Evolutionary conservation across 129 eudicot species (phyloP).

Genomic region (Mikania micrantha): DNA sequence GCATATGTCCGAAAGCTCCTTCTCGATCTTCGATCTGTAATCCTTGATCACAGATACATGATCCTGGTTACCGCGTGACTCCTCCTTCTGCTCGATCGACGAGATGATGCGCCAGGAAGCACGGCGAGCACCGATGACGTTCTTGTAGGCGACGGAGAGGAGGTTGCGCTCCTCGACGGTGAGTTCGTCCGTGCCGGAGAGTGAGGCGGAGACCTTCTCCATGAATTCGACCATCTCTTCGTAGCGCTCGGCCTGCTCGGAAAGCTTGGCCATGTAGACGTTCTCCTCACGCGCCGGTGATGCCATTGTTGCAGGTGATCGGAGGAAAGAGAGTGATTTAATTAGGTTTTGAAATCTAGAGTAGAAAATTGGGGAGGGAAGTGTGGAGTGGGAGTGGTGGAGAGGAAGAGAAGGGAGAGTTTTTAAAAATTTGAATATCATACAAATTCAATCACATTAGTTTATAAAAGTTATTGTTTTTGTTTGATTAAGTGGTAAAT

Average conservation of each 20-base stretch:
- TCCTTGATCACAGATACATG: slow-evolving; percentile 22
- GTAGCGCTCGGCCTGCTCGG: not conserved
- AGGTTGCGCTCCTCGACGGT: not conserved
- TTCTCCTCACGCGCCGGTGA: not conserved
- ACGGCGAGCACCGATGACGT: not conserved
- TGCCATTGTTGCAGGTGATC: not conserved
- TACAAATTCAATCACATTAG: too few species aligned
- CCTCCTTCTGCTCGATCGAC: not conserved
- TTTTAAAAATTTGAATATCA: too few species aligned
- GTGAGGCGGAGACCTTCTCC: not conserved
- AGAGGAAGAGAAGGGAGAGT: not conserved
- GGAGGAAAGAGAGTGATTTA: not conserved
- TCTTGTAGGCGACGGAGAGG: not conserved
- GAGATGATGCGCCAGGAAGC: not conserved
- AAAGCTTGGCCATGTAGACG: not conserved
- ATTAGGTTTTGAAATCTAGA: not conserved
- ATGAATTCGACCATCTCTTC: slow-evolving; percentile 1
- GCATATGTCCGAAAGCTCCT: slow-evolving; percentile 34
- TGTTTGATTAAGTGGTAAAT: too few species aligned
- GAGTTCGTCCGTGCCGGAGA: not conserved
- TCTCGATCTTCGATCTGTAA: slow-evolving; percentile 53
- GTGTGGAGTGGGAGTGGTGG: not conserved
- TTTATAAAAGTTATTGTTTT: too few species aligned
- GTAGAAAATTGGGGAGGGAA: not conserved
- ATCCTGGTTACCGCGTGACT: not conserved